A percentile compares a stretch with the other conserved stretches of the same genome.
Conservation (phyloP, 768 basidiomycete genomes). For the Rossbeevera mucosa region DNA sequence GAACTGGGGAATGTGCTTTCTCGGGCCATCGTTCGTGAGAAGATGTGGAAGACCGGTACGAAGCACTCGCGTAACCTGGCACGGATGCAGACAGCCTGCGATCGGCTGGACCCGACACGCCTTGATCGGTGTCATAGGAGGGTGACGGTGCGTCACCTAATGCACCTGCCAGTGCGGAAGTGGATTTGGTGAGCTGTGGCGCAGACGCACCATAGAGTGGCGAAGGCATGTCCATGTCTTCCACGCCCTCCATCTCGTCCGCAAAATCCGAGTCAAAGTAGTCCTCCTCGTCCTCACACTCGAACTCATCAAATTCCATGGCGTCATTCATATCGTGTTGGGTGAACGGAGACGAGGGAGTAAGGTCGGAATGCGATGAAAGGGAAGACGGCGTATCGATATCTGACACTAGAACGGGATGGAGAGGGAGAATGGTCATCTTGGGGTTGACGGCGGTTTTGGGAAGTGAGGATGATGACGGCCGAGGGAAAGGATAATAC, state of each 20-base stretch:
- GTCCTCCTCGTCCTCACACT: conserved; percentile 31
- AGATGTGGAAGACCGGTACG: conserved; percentile 12
- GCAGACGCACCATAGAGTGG: conserved; percentile 20
- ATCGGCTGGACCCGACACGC: conserved; percentile 19
- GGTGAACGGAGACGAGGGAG: conserved; percentile 29
- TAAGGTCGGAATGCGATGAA: conserved; percentile 31
- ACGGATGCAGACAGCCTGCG: conserved; percentile 31
- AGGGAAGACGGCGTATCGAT: conserved; percentile 30
- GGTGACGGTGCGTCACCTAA: conserved; percentile 22
- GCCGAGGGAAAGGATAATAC: conserved; percentile 11
- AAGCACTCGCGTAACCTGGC: conserved; percentile 26
- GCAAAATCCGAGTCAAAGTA: conserved; percentile 29
- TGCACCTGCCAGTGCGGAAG: conserved; percentile 30
- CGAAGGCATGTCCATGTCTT: conserved; percentile 20
- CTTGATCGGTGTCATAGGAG: conserved; percentile 7
- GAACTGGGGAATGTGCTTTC: conserved; percentile 11
- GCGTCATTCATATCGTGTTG: conserved; percentile 11
- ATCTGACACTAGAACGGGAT: conserved; percentile 21
- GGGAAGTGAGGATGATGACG: conserved; percentile 15
- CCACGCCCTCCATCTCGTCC: conserved; percentile 32
- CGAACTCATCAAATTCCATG: conserved; percentile 32
- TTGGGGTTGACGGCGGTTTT: conserved; percentile 26
- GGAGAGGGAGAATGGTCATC: conserved; percentile 23
- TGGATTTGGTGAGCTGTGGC: conserved; percentile 28
- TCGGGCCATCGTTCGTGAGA: conserved; percentile 17